Conservation (phyloP, 495 filamentous ascomycete species). For the Xylaria telfairii region DNA sequence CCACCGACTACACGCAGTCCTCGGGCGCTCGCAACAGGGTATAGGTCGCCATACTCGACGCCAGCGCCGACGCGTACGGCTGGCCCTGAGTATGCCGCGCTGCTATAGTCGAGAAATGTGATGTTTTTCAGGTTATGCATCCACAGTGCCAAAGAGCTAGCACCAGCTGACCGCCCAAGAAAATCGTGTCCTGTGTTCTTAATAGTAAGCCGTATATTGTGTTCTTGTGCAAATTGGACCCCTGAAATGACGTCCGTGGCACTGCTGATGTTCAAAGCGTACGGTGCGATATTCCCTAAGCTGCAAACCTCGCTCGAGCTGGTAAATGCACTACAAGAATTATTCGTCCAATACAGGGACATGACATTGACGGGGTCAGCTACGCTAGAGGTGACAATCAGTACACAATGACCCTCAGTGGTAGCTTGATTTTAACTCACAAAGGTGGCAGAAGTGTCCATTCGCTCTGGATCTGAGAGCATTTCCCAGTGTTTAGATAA, state of each 20-base stretch:
- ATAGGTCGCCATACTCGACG: constrained; percentile 54
- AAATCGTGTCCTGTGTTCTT: neutral
- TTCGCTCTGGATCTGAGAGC: no score
- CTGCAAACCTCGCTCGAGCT: constrained; percentile 49
- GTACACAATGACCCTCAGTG: no score
- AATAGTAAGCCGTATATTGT: neutral
- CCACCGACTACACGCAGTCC: constrained; percentile 28
- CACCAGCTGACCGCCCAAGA: neutral
- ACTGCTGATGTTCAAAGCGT: constrained; percentile 54
- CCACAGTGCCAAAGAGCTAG: neutral
- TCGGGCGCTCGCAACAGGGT: constrained; percentile 21
- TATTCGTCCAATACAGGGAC: constrained; percentile 53
- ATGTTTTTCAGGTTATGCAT: neutral
- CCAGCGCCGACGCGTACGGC: constrained; percentile 62
- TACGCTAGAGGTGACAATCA: neutral
- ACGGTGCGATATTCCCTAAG: constrained; percentile 59
- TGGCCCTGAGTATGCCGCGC: constrained; percentile 44
- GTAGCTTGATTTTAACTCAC: neutral
- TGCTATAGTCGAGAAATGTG: constrained; percentile 40
- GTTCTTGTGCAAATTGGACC: neutral
- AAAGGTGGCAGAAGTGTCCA: neutral
- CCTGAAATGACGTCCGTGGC: constrained; percentile 43
- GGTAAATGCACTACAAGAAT: constrained; percentile 62
- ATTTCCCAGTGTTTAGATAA: no score
- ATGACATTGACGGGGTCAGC: constrained; percentile 42